Conservation (phyloP, 129 eudicot species). For the Dittrichia graveolens region DNA sequence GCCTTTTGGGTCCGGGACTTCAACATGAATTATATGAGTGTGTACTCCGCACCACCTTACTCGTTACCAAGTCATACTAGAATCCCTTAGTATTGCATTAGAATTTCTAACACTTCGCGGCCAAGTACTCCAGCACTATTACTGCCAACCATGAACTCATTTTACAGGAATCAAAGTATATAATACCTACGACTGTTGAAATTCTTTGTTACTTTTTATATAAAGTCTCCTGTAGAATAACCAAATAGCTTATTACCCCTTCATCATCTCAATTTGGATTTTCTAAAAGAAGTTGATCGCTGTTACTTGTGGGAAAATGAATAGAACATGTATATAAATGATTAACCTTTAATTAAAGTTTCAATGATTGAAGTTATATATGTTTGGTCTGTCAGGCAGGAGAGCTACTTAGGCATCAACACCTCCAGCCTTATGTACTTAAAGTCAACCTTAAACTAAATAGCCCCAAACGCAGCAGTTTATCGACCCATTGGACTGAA, state of each 20-base stretch:
- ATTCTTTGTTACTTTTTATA: neutral
- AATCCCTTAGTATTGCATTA: too few relatives aligned
- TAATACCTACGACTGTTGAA: too few relatives aligned
- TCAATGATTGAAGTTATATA: conserved; percentile 5
- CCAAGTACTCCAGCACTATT: too few relatives aligned
- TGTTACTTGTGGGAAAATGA: too few relatives aligned
- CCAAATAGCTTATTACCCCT: neutral
- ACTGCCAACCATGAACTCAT: too few relatives aligned
- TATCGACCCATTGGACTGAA: conserved; percentile 52
- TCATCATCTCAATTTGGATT: conserved; percentile 5
- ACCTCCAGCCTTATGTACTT: conserved; percentile 79
- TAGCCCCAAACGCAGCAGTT: conserved; percentile 60
- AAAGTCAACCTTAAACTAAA: conserved; percentile 72
- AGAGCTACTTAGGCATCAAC: conserved; percentile 75
- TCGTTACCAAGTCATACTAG: too few relatives aligned
- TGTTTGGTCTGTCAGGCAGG: conserved; percentile 63
- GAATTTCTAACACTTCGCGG: too few relatives aligned
- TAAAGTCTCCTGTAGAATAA: conserved; percentile 6
- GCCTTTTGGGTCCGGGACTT: too few relatives aligned
- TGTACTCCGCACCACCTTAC: too few relatives aligned
- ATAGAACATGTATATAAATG: neutral
- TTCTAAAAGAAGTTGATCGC: too few relatives aligned
- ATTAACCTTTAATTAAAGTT: neutral
- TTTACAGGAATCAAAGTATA: too few relatives aligned
- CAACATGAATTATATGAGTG: too few relatives aligned